Conservation (phyloP, 805 yeast species). For the Teunomyces barrocoloradensis region DNA sequence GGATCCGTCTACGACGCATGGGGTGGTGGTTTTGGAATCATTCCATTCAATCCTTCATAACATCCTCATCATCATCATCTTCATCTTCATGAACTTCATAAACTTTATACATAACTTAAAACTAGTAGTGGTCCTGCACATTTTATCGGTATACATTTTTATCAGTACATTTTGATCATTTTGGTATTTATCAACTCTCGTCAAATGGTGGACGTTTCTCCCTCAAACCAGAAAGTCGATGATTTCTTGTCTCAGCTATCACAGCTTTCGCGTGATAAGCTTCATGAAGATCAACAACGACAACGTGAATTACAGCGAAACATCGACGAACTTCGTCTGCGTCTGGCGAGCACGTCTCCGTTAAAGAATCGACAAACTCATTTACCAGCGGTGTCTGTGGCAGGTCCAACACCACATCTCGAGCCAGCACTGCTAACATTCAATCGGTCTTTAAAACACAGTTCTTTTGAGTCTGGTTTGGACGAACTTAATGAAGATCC, state of each 20-base stretch:
- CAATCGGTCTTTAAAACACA: conserved; percentile 10
- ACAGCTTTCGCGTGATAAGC: conserved; percentile 32
- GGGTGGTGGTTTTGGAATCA: conserved; percentile 35
- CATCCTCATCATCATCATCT: neutral
- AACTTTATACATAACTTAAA: no score
- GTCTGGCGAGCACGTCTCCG: conserved; percentile 23
- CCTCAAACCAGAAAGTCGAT: conserved; percentile 33
- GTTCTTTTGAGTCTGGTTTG: neutral
- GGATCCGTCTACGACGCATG: conserved; percentile 27
- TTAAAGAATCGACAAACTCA: conserved; percentile 9
- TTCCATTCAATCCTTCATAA: conserved; percentile 44
- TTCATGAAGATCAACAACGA: conserved; percentile 34
- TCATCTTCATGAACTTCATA: no score
- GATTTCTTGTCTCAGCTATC: conserved; percentile 38
- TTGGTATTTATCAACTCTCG: no score
- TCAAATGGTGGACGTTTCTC: conserved; percentile 20
- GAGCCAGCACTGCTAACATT: conserved; percentile 15
- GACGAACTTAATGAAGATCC: neutral
- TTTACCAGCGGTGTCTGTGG: neutral
- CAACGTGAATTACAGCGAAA: conserved; percentile 32
- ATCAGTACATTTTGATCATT: no score
- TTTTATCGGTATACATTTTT: no score
- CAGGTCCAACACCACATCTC: neutral
- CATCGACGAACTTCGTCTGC: conserved; percentile 27
- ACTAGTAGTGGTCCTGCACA: neutral